Conservation (phyloP, 2,329 filamentous ascomycete genomes). For the Esteya vermicola region DNA sequence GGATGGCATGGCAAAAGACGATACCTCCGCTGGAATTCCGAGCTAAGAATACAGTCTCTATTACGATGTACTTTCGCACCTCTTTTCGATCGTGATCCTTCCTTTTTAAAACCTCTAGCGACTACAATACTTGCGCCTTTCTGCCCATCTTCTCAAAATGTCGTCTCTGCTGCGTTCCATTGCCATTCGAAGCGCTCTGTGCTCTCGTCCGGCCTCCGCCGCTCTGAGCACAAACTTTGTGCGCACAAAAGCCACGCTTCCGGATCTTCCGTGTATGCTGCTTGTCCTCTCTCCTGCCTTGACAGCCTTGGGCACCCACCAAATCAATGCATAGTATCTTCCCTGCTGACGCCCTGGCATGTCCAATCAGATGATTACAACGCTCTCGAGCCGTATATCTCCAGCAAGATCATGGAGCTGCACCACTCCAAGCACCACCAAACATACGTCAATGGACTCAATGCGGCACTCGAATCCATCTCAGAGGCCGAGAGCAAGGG, state of each 20-base stretch:
- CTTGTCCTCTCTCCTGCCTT: neutral
- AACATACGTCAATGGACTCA: constrained; percentile 64
- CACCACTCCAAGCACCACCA: constrained; percentile 72
- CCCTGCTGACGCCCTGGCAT: neutral
- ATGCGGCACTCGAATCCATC: constrained; percentile 49
- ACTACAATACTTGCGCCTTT: neutral
- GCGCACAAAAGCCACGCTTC: constrained; percentile 82
- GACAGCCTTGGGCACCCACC: no score
- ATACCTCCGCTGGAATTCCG: constrained; percentile 2
- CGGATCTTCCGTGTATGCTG: constrained; percentile 55
- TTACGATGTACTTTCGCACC: neutral
- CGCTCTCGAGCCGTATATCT: constrained; percentile 77
- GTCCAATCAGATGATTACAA: constrained; percentile 73
- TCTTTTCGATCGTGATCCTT: neutral
- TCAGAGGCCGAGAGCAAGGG: constrained; percentile 48
- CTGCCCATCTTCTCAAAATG: constrained; percentile 1
- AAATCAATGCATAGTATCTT: no score
- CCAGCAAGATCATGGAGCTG: constrained; percentile 65
- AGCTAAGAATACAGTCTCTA: no score
- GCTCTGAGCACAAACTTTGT: constrained; percentile 60
- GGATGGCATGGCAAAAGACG: neutral
- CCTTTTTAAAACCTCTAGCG: constrained; percentile 6
- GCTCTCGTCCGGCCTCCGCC: constrained; percentile 48
- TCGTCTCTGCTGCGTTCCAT: constrained; percentile 29
- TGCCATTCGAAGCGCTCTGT: constrained; percentile 57